Conservation (phyloP, 305 asterid genomes). For the Salvia sclarea region DNA sequence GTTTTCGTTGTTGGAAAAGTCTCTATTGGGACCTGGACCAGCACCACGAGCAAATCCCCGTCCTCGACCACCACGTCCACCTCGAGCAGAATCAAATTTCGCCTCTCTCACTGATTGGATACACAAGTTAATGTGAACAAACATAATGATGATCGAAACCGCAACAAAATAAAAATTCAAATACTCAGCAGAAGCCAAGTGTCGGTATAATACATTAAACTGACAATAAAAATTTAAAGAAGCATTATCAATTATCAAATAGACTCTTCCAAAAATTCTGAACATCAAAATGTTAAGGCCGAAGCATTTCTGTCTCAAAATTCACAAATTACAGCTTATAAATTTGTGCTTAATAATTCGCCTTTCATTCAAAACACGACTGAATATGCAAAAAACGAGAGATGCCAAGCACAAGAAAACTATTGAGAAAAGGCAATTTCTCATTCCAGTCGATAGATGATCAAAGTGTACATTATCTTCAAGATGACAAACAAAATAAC, state of each 20-base stretch:
- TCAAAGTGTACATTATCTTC: neutral
- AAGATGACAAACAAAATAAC: neutral
- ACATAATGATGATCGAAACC: neutral
- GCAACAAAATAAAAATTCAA: neutral
- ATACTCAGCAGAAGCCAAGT: neutral
- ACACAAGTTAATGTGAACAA: neutral
- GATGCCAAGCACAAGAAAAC: neutral
- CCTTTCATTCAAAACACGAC: too few species aligned
- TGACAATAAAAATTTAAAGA: neutral
- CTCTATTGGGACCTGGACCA: conserved; percentile 56
- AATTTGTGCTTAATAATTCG: neutral
- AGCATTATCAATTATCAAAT: neutral
- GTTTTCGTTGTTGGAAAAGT: conserved; percentile 47
- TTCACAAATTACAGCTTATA: neutral
- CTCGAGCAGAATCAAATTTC: conserved; percentile 59
- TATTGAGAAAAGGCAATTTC: neutral
- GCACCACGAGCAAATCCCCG: conserved; percentile 67
- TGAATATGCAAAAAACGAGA: neutral
- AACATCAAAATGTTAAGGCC: neutral
- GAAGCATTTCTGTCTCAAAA: neutral
- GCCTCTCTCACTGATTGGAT: conserved; percentile 58
- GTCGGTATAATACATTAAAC: neutral
- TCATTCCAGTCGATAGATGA: neutral
- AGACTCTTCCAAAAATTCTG: neutral
- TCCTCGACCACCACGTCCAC: conserved; percentile 72